Conservation (phyloP, 1,284 basidiomycete genomes). For the Moesziomyces aphidis region DNA sequence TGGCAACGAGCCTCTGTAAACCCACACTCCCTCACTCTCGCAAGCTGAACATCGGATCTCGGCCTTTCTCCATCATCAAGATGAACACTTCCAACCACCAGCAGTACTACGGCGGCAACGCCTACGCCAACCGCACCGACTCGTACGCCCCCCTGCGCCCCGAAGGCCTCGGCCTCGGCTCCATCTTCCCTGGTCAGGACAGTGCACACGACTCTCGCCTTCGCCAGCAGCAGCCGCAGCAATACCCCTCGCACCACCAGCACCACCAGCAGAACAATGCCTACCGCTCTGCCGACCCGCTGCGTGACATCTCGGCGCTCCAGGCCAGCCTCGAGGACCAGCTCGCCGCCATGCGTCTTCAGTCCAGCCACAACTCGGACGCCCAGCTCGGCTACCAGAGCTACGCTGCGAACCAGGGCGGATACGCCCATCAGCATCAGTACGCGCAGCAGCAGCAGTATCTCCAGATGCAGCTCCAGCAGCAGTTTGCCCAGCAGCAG, state of each 20-base stretch:
- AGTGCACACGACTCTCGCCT: slow-evolving; percentile 32
- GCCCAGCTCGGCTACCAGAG: slow-evolving; percentile 26
- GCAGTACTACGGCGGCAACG: slow-evolving; percentile 25
- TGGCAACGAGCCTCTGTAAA: slow-evolving; percentile 19
- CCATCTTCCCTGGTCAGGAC: slow-evolving; percentile 20
- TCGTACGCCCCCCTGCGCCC: slow-evolving; percentile 52
- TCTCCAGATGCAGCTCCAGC: slow-evolving; percentile 52
- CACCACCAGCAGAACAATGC: slow-evolving; percentile 25
- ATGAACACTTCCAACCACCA: slow-evolving; percentile 38
- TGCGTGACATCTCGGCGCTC: slow-evolving; percentile 25
- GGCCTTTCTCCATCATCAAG: not conserved
- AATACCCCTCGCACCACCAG: slow-evolving; percentile 2
- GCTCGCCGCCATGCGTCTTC: slow-evolving; percentile 53
- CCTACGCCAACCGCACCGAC: slow-evolving; percentile 47
- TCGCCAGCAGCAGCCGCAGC: slow-evolving; percentile 18
- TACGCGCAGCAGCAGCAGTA: slow-evolving; percentile 41
- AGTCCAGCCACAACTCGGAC: slow-evolving; percentile 28
- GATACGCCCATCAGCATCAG: slow-evolving; percentile 41
- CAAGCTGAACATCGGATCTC: not conserved
- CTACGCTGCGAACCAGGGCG: slow-evolving; percentile 5
- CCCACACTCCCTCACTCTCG: not conserved
- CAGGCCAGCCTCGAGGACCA: slow-evolving; percentile 55
- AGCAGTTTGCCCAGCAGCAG: slow-evolving; percentile 46
- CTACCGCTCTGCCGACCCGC: slow-evolving; percentile 19
- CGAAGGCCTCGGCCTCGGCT: slow-evolving; percentile 52